Evolutionary conservation across 768 basidiomycete species (phyloP).

Genomic region (Podaxis sp.): DNA sequence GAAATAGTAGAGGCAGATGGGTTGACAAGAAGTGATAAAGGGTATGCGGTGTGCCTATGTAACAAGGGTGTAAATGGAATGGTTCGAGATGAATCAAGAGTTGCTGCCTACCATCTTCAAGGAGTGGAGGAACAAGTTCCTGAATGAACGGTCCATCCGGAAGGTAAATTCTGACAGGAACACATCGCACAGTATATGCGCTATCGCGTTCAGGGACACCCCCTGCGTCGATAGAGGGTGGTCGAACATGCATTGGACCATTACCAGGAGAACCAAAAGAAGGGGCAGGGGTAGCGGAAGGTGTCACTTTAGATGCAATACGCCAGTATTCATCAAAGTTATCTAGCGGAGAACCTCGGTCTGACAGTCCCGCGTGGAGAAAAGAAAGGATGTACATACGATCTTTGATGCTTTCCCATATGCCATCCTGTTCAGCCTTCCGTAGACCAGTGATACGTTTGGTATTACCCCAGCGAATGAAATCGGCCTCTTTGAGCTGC

Average conservation of each 20-base stretch:
- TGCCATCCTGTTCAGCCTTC: slow-evolving; percentile 90
- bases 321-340: slow-evolving; percentile 96
- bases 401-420: slow-evolving; percentile 96
- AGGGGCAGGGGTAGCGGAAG: slow-evolving; percentile 69
- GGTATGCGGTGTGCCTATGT: slow-evolving; percentile 68
- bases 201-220: slow-evolving; percentile 69
- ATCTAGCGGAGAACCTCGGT: slow-evolving; percentile 47
- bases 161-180: slow-evolving; percentile 88
- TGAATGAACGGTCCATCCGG: slow-evolving; percentile 90
- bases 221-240: slow-evolving; percentile 62
- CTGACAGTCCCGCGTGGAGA: background rate
- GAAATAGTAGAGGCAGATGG: slow-evolving; percentile 82
- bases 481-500: slow-evolving; percentile 95
- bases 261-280: slow-evolving; percentile 60
- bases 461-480: slow-evolving; percentile 95
- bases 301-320: slow-evolving; percentile 90
- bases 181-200: slow-evolving; percentile 82
- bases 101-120: slow-evolving; percentile 66
- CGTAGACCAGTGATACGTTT: slow-evolving; percentile 89
- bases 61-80: slow-evolving; percentile 1
- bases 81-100: background rate
- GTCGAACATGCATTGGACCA: slow-evolving; percentile 63
- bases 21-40: slow-evolving; percentile 66
- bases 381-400: slow-evolving; percentile 53
- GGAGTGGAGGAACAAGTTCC: slow-evolving; percentile 79